Base-by-base conservation (phyloP, 2,329 filamentous ascomycete species). In the Epichloe hybrida region DNA sequence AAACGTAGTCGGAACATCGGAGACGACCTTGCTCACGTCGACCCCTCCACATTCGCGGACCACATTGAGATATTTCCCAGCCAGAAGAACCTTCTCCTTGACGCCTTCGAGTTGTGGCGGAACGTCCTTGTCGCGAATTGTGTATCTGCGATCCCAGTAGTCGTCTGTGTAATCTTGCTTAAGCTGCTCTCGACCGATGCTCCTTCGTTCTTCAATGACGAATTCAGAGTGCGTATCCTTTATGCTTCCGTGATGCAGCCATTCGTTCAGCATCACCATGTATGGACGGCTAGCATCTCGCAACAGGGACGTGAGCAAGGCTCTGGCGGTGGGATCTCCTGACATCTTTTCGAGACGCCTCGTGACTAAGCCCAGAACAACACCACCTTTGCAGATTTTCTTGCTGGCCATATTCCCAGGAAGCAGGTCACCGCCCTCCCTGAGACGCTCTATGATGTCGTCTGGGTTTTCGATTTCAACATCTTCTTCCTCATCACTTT, bases 131-230 rank as follows among this genome's bases (percentile, higher is more conserved):
- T 95, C 88, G 53, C 93, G 84, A 55, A 98, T 85, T 4, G 93
- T 97, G 64, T 98, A 98, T 55, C 93, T 79, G 62, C 95, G 88
- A 65, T 98, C 93, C 93, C 93, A 98, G 66, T 98, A 98, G 62
- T 98, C 93, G 65, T 98, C 93, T 0, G 91, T 98, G 62, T 97
- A 98, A 65, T 98, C 93, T 63, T 95, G 84, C 62, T 97, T 89
- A 3, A 98, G 72, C 53, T 87, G 79, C 64, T 97, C 93, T 40
- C 93, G 80, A 52, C 85, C 84, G 59, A 98, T 96, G 61, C 90
- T 95, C 67, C 91, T 94, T 60, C 95, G 88, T 66, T 97, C 93
- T 62, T 94, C 94, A 62, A 98, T 83, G 49, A 98, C 71, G 58
- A 98, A 98, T 65, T 98, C 93, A 1, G 83, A 80, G 64, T 97